A percentile compares a stretch with the other conserved stretches of the same genome.
Conservation (phyloP, 2,329 filamentous ascomycete species). For the Cladosporium sp. region DNA sequence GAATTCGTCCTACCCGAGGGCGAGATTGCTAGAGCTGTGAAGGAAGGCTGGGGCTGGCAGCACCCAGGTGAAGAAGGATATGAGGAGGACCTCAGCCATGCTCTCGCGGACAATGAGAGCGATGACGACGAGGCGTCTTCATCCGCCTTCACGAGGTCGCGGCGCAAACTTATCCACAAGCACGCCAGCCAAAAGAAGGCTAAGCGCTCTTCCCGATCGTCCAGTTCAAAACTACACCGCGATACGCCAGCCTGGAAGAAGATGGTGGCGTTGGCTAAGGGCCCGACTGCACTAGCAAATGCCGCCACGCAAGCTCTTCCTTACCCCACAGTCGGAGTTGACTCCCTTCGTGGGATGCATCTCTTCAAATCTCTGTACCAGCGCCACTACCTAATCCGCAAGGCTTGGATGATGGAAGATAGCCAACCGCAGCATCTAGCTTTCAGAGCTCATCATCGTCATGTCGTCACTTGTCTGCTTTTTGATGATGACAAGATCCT, state of each 20-base stretch:
- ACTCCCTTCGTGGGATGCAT: slow-evolving; percentile 77
- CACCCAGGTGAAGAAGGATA: slow-evolving; percentile 67
- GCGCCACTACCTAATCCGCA: slow-evolving; percentile 83
- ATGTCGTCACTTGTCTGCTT: slow-evolving; percentile 96
- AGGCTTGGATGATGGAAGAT: slow-evolving; percentile 83
- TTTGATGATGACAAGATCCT: slow-evolving; percentile 98
- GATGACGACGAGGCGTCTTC: slow-evolving; percentile 30
- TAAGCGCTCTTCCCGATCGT: slow-evolving; percentile 7
- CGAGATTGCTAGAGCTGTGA: slow-evolving; percentile 80
- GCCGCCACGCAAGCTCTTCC: slow-evolving; percentile 79
- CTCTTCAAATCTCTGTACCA: slow-evolving; percentile 96
- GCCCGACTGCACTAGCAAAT: slow-evolving; percentile 80
- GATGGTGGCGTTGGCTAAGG: slow-evolving; percentile 59
- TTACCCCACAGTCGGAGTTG: slow-evolving; percentile 73
- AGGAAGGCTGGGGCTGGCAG: slow-evolving; percentile 97
- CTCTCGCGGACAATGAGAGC: slow-evolving; percentile 25
- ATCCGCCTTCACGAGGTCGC: slow-evolving; percentile 18
- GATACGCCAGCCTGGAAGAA: slow-evolving; percentile 41
- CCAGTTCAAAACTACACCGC: slow-evolving; percentile 3
- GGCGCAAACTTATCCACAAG: slow-evolving; percentile 16
- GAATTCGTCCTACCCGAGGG: slow-evolving; percentile 74
- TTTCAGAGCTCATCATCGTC: slow-evolving; percentile 91
- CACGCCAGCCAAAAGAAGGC: slow-evolving; percentile 6
- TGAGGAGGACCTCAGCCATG: slow-evolving; percentile 73
- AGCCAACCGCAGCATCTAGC: slow-evolving; percentile 86